Percentiles rank a stretch among this genome's conserved stretches.
phyloP scores from a whole-genome alignment of 179 eudicot species.

The Corrigiola litoralis region DNA sequence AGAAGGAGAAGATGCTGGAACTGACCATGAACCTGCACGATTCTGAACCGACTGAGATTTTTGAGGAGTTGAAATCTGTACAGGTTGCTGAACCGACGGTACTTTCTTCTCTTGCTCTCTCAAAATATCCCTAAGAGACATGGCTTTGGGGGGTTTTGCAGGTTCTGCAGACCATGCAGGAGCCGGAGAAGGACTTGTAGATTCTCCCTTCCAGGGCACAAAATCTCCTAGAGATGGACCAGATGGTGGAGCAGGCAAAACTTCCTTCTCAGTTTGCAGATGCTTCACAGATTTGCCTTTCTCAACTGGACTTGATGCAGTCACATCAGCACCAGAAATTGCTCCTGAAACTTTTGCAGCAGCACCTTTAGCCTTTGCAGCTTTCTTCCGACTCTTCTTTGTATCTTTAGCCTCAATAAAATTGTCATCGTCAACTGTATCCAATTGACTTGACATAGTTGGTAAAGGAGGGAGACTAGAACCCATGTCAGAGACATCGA shows the following conservation, averaged over 20 bases:
- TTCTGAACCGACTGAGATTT: conserved; percentile 48
- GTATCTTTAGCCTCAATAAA: conserved; percentile 94
- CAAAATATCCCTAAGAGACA: conserved; percentile 83
- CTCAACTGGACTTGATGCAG: conserved; percentile 56
- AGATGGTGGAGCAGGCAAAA: conserved; percentile 66
- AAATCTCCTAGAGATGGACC: conserved; percentile 95
- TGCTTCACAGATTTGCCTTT: conserved; percentile 54
- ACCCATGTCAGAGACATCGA: conserved; percentile 29
- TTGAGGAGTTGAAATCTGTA: conserved; percentile 45
- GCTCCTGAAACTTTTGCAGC: conserved; percentile 46
- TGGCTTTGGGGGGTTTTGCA: conserved; percentile 54
- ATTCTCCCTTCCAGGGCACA: conserved; percentile 87
- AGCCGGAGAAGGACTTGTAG: conserved; percentile 55
- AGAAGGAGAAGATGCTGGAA: conserved; percentile 45
- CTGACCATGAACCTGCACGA: conserved; percentile 54
- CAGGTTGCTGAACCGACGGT: conserved; percentile 33
- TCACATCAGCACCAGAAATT: conserved; percentile 33
- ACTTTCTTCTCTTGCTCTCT: conserved; percentile 70
- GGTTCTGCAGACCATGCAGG: conserved; percentile 92
- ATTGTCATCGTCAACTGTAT: conserved; percentile 43
- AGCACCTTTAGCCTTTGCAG: conserved; percentile 74
- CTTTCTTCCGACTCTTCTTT: conserved; percentile 87
- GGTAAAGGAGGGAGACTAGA: conserved; percentile 35
- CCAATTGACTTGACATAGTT: conserved; percentile 24
- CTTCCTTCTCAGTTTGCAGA: conserved; percentile 59